A percentile compares a stretch with the other conserved stretches of the same genome.
phyloP scores from a whole-genome alignment of 352 stramenopile genomes.

The Globisporangium parvum region DNA sequence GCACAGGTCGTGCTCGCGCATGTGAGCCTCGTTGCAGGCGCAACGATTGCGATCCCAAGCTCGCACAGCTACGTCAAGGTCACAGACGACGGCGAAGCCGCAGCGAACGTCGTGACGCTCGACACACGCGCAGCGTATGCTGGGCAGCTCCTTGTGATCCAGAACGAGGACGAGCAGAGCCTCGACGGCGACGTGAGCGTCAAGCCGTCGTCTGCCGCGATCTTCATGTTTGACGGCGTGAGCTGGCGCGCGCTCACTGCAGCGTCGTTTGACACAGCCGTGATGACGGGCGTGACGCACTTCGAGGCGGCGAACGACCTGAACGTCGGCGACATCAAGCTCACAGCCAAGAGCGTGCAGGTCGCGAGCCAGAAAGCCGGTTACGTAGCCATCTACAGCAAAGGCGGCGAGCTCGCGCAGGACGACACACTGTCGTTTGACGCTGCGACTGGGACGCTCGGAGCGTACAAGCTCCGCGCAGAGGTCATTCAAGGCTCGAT shows the following conservation, averaged over 20 bases:
- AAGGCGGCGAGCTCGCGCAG: conserved; percentile 54
- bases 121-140: conserved; percentile 31
- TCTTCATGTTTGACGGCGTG: conserved; percentile 64
- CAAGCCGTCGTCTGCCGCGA: conserved; percentile 38
- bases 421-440: conserved; percentile 67
- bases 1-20: conserved; percentile 48
- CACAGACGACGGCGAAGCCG: conserved; percentile 33
- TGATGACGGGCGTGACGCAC: conserved; percentile 46
- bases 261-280: conserved; percentile 55
- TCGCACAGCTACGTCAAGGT: conserved; percentile 70
- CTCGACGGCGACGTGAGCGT: conserved; percentile 46
- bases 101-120: conserved; percentile 32
- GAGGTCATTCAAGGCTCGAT: conserved; percentile 60
- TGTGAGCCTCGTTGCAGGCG: conserved; percentile 27
- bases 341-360: conserved; percentile 62
- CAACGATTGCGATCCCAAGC: conserved; percentile 40
- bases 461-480: conserved; percentile 36
- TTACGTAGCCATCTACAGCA: conserved; percentile 64
- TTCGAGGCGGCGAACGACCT: conserved; percentile 65
- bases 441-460: conserved; percentile 26
- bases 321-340: conserved; percentile 64
- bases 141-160: conserved; percentile 66
- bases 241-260: conserved; percentile 60
- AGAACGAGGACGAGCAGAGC: conserved; percentile 63
- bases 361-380: conserved; percentile 44